A percentile compares a stretch with the other conserved stretches of the same genome.
Evolutionary conservation across 176 grass and related monocot species (phyloP).

Genomic region (Puccinellia tenuiflora): DNA sequence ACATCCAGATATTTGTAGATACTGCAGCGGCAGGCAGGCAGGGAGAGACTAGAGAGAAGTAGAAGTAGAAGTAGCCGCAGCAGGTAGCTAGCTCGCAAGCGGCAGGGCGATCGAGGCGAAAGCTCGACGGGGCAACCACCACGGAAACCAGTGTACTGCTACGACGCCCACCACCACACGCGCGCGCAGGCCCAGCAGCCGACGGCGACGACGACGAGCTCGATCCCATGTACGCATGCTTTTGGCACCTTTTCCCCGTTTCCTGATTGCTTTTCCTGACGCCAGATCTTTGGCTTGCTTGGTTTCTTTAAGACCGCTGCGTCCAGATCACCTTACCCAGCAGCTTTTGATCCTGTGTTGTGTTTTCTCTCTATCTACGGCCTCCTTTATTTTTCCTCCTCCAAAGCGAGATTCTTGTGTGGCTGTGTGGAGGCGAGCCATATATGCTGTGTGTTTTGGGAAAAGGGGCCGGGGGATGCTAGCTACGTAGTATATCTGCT

Average conservation of each 20-base stretch:
- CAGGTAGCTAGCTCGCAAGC: not conserved
- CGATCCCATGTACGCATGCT: slow-evolving; percentile 28
- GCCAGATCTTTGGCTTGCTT: slow-evolving; percentile 42
- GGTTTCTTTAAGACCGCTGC: slow-evolving; percentile 54
- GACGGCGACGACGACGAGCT: not conserved
- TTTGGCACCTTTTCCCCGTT: slow-evolving; percentile 17
- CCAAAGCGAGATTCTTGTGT: slow-evolving; percentile 53
- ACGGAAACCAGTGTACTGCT: not conserved
- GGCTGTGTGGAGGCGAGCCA: not conserved
- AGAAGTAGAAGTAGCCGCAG: not conserved
- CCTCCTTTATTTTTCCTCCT: slow-evolving; percentile 20
- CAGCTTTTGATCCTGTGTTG: slow-evolving; percentile 45
- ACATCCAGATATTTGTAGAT: slow-evolving; percentile 37
- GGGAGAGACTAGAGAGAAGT: not conserved
- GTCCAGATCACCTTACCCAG: slow-evolving; percentile 19
- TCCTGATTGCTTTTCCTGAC: slow-evolving; percentile 9
- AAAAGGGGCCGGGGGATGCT: not conserved
- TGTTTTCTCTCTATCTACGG: not conserved
- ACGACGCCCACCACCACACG: not conserved
- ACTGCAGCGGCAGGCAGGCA: not conserved
- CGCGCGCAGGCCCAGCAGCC: too few species aligned
- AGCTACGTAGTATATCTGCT: not conserved
- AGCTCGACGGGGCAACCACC: slow-evolving; percentile 38
- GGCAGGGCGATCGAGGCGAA: slow-evolving; percentile 20
- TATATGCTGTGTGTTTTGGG: not conserved